Evolutionary conservation across 257 asterid genomes (phyloP).

Genomic region (Scutellaria minor): DNA sequence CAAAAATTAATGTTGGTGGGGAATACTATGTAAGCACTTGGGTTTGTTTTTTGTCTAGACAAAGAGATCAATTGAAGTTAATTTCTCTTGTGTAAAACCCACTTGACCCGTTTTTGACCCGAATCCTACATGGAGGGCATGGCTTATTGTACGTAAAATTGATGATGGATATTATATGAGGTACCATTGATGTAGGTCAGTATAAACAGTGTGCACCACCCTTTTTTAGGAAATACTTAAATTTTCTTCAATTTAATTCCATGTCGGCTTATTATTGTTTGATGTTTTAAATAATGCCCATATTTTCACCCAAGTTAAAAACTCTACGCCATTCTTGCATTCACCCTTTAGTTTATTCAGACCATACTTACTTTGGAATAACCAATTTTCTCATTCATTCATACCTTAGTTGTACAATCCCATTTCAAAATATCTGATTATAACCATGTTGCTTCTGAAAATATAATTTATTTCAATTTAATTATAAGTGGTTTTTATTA

Average conservation of each 20-base stretch:
- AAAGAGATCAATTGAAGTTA: constrained; percentile 1
- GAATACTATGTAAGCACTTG: constrained; percentile 41
- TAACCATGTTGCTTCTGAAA: too few species aligned
- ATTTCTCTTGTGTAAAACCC: constrained; percentile 31
- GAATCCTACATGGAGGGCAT: too few species aligned
- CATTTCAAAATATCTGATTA: too few species aligned
- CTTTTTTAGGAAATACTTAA: background rate
- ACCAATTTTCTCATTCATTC: too few species aligned
- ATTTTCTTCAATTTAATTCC: constrained; percentile 10
- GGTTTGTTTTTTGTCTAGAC: constrained; percentile 31
- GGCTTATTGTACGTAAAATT: too few species aligned
- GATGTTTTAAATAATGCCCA: background rate
- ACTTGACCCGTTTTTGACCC: background rate
- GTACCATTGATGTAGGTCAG: too few species aligned
- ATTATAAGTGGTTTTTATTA: too few species aligned
- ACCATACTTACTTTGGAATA: background rate
- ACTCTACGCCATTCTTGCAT: background rate
- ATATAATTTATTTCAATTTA: too few species aligned
- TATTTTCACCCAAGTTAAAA: constrained; percentile 29
- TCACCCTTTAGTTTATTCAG: constrained; percentile 16
- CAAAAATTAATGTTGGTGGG: constrained; percentile 44
- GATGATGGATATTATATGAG: background rate
- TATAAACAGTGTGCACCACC: background rate
- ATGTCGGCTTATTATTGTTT: constrained; percentile 22
- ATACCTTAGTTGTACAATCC: too few species aligned